phyloP scores from a whole-genome alignment of 192 early-diverging fungal genomes.

The Jimgerdemannia flammicorona region DNA sequence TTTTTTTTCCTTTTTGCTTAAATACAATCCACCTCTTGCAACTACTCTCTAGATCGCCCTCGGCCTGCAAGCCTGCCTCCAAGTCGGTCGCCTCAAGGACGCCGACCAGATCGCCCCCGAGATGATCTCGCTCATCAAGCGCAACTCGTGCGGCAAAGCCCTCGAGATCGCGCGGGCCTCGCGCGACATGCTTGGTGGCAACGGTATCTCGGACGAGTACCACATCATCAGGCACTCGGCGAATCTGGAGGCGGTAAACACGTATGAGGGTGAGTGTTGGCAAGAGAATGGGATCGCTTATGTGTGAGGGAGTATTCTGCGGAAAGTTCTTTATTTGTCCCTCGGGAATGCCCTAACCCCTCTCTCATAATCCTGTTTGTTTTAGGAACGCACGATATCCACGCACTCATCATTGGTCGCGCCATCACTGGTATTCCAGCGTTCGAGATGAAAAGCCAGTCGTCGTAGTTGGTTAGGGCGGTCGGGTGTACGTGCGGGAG shows the following conservation, averaged over 20 bases:
- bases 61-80: conserved; percentile 83
- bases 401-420: conserved; percentile 88
- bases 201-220: conserved; percentile 95
- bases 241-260: conserved; percentile 92
- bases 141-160: conserved; percentile 94
- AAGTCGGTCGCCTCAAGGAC: conserved; percentile 93
- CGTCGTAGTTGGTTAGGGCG: background rate
- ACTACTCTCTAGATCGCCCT: conserved; percentile 58
- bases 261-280: conserved; percentile 73
- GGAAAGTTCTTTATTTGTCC: background rate
- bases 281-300: background rate
- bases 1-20: background rate
- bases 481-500: too few relatives aligned
- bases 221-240: conserved; percentile 92
- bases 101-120: conserved; percentile 80
- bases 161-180: conserved; percentile 86
- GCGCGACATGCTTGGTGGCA: conserved; percentile 94
- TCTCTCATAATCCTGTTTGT: conserved; percentile 2
- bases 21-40: background rate
- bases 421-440: conserved; percentile 91
- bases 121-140: conserved; percentile 95
- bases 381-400: conserved; percentile 85
- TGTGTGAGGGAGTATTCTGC: background rate
- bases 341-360: too few relatives aligned
- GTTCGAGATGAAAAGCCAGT: conserved; percentile 35